Percentiles rank a stretch among this genome's conserved stretches.
These are phyloP conservation scores for Tetrahymena thermophila DNA, from an alignment of 73 alveolate genomes.

Conservation along the genomic window DNA sequence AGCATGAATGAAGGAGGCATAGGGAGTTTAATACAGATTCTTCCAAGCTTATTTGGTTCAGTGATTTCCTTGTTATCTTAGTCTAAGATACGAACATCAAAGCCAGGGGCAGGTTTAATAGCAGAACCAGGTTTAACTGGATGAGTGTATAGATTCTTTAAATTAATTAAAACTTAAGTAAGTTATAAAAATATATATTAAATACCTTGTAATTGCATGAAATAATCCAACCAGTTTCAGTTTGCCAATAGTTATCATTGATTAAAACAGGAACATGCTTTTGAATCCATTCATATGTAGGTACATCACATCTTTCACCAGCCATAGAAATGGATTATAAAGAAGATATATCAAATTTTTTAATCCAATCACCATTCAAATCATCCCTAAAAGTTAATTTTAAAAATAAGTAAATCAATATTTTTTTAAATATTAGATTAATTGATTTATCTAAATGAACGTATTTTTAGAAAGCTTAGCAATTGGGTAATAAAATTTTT, in stretches of 20 bases:
- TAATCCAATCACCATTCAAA: conserved; percentile 88
- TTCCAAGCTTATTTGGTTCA: conserved; percentile 66
- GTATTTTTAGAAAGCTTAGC: too few species aligned
- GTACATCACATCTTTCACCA: conserved; percentile 99
- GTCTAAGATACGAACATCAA: conserved; percentile 71
- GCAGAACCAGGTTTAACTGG: conserved; percentile 84
- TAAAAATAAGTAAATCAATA: too few species aligned
- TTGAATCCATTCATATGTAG: conserved; percentile 88
- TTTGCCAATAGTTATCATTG: conserved; percentile 99
- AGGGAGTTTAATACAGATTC: conserved; percentile 90
- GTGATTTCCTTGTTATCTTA: conserved; percentile 61
- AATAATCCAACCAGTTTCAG: conserved; percentile 98
- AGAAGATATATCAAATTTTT: conserved; percentile 58
- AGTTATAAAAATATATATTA: not conserved
- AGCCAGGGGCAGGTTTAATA: conserved; percentile 95
- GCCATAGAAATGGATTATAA: conserved; percentile 72
- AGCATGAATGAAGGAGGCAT: conserved; percentile 98
- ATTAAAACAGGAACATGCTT: conserved; percentile 63
- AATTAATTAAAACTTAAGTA: not conserved
- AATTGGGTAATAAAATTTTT: too few species aligned
- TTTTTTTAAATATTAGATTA: too few species aligned
- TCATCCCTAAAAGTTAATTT: conserved; percentile 55
- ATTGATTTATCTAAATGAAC: too few species aligned
- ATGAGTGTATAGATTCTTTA: conserved; percentile 11
- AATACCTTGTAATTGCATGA: conserved; percentile 56